Evolutionary conservation across 179 eudicot genomes (phyloP), one percentile per base, ranked within the genome.

Genomic region (Spergularia azorica): DNA sequence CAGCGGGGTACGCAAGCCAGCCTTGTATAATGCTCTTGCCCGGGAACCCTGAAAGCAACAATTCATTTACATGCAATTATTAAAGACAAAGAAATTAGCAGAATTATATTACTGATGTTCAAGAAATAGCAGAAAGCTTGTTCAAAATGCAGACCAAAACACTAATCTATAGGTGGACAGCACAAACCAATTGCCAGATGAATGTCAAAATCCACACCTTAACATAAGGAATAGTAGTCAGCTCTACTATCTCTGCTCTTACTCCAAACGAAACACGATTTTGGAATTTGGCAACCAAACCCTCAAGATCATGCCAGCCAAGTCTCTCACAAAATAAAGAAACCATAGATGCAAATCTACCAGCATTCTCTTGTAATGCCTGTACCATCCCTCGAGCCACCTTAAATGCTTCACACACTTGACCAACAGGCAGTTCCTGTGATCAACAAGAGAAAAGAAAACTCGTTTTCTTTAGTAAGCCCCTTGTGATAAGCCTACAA

Each of bases 321-420:
- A 96, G 96, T 88, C 99, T 92, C 90, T 96, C 98, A 86, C 99
- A 96, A 81, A 96, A 96, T n/a, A 90, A 82, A 64, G 97, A 87
- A 79, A 96, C 98, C 99, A 96, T 94, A 51, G 96, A 94, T 59
- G 99, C 98, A 86, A 96, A 96, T 82, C 99, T 86, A 84, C 99
- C 99, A 74, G 99, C 98, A 89, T 92, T 96, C 83, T 96, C 99
- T 88, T 96, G 99, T 71, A 96, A 89, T 55, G 96, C 86, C 77
- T 96, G 99, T 76, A 96, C 98, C 98, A 94, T 89, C 72, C 99
- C 99, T 58, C 99, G 89, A 18, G 98, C 98, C 81, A 96, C 99
- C 87, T 92, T 96, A 77, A 94, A 96, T 67, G 97, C 91, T 80
- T 85, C 91, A 83, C 99, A 96, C 78, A 94, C 99, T 77, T 94